Base-by-base conservation (phyloP, 495 filamentous ascomycete genomes). In the Usnea hakonensis region DNA sequence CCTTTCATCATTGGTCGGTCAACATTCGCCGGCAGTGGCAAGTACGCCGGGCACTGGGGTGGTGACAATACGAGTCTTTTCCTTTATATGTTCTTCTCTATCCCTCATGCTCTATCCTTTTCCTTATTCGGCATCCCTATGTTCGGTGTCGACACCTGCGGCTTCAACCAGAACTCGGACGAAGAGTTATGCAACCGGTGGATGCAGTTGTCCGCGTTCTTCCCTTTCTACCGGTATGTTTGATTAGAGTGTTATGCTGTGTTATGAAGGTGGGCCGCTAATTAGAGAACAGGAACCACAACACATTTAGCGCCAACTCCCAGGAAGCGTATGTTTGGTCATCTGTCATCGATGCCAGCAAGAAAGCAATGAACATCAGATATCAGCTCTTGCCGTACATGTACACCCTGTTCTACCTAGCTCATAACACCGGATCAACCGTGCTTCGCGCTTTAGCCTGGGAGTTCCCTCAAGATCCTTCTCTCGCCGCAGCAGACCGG, bases 1-100 rank as follows among this genome's bases (percentile, higher is more conserved):
- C 90, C 90, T 0, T 93, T 95, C 74, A 89, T 95, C 70, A 92
- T 95, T 64, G 88, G 87, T 1, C 86, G 90, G 46, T 89, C 86
- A 55, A 94, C 90, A 5, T 92, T 92, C 68, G 83, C 87, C 17
- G 90, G 90, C 7, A 81, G 81, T 7, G 90, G 90, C n/a, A 84
- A 83, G 71, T 89, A 80, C 80, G 88, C 89, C 4, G 90, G 88
- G 21, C 90, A 95, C 70, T 95, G 90, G 90, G 90, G 90, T 17
- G 90, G 90, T 13, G 90, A 95, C 70, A 95, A 95, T 68, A 75
- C 75, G 43, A 85, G 84, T 6, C 75, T 79, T 17, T 94, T 85
- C 82, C 74, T 76, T 5, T 85, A 79, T 61, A 85, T 92, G 84
- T 87, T 76, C 74, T 88, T 90, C 71, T 85, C 85, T 33, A 95